Evolutionary conservation across 306 rosid genomes (phyloP).

Genomic region (Luffa aegyptiaca): DNA sequence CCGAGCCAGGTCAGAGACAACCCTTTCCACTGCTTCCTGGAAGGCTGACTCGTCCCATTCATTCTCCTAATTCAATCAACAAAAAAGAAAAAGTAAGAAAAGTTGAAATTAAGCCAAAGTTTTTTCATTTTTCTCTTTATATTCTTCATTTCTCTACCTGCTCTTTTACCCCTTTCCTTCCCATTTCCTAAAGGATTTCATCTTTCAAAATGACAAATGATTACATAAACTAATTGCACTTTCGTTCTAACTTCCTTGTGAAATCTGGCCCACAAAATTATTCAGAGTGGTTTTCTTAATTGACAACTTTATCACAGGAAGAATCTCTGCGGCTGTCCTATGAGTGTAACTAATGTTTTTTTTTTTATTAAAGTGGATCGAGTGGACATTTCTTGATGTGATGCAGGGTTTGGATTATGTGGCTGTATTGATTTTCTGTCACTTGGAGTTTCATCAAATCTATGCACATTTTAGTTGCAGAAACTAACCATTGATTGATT

Average conservation of each 20-base stretch:
- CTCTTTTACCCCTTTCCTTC: constrained; percentile 1
- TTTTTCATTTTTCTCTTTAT: background rate
- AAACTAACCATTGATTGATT: background rate
- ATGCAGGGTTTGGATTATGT: background rate
- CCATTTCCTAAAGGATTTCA: background rate
- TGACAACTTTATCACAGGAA: background rate
- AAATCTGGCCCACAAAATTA: background rate
- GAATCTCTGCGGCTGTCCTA: background rate
- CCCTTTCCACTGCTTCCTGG: constrained; percentile 52
- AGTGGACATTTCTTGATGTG: background rate
- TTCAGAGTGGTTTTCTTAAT: background rate
- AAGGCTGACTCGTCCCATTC: constrained; percentile 59
- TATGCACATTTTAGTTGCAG: background rate
- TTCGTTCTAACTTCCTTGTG: background rate
- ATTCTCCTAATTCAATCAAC: constrained; percentile 18
- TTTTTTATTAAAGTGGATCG: background rate
- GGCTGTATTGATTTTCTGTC: background rate
- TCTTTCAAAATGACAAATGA: background rate
- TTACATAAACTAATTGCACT: background rate
- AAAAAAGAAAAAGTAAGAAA: background rate
- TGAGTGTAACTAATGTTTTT: background rate
- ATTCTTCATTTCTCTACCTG: background rate
- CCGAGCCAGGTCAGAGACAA: constrained; percentile 31
- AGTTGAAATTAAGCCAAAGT: background rate
- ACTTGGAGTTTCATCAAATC: background rate